These are phyloP conservation scores for Candida smagusa DNA, from an alignment of 1,139 yeast genomes.

Conservation along the genomic window DNA sequence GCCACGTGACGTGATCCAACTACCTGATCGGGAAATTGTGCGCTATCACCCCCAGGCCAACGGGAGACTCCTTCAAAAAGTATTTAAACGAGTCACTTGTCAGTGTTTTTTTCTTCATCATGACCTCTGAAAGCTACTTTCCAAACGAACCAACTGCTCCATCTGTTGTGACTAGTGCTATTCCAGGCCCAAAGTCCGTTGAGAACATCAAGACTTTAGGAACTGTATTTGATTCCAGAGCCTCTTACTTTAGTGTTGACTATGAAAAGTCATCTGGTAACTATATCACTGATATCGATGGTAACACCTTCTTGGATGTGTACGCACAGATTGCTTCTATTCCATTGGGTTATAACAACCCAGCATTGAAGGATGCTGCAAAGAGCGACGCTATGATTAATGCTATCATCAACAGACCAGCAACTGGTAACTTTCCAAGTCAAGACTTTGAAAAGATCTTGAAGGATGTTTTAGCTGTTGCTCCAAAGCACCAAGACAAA, in stretches of 20 bases:
- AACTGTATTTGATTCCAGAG: conserved; percentile 59
- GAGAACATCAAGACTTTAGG: conserved; percentile 46
- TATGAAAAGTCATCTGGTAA: conserved; percentile 67
- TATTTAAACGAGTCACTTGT: not conserved
- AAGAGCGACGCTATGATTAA: conserved; percentile 60
- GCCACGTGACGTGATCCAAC: too few relatives aligned
- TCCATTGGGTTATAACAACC: conserved; percentile 78
- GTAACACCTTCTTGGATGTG: conserved; percentile 63
- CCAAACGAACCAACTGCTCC: conserved; percentile 71
- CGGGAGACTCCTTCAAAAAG: not conserved
- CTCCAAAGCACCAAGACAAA: conserved; percentile 67
- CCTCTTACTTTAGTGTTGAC: conserved; percentile 67
- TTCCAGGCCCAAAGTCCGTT: conserved; percentile 65
- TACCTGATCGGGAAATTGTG: too few relatives aligned
- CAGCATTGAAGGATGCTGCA: conserved; percentile 60
- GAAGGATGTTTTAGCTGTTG: conserved; percentile 54
- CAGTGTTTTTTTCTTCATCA: conserved; percentile 14
- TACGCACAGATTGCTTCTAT: conserved; percentile 79
- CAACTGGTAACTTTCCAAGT: conserved; percentile 74
- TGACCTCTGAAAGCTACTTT: conserved; percentile 52
- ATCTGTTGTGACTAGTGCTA: conserved; percentile 40
- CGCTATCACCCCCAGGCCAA: too few relatives aligned
- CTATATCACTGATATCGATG: conserved; percentile 70
- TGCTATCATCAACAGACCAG: conserved; percentile 74
- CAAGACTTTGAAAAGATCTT: conserved; percentile 57